Percentiles rank a stretch among this genome's conserved stretches.
Evolutionary conservation across 768 basidiomycete genomes (phyloP).

Genomic region (Pholiota microspora): DNA sequence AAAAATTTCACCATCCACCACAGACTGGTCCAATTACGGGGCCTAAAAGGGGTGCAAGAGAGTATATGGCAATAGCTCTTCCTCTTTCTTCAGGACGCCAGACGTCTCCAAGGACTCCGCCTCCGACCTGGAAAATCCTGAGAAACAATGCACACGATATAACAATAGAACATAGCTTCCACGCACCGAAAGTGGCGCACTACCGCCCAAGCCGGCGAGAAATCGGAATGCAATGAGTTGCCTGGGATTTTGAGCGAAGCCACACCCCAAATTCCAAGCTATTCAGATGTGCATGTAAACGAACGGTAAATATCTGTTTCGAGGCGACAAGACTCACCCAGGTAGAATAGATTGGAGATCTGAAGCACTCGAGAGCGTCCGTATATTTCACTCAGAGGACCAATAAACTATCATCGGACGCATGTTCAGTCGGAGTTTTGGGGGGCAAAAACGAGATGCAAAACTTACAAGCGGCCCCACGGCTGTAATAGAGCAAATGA

Average conservation of each 20-base stretch:
- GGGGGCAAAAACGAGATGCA: too few species aligned
- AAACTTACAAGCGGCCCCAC: constrained; percentile 49
- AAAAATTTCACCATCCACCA: constrained; percentile 47
- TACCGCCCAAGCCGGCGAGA: constrained; percentile 69
- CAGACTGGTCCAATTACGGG: constrained; percentile 63
- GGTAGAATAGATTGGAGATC: constrained; percentile 60
- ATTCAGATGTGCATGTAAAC: constrained; percentile 1
- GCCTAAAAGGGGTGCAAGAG: constrained; percentile 63
- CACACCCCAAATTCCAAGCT: constrained; percentile 65
- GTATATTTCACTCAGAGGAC: constrained; percentile 70
- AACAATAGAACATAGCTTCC: constrained; percentile 30
- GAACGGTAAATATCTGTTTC: background rate
- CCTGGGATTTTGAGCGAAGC: constrained; percentile 55
- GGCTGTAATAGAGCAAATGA: constrained; percentile 30
- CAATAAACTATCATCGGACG: constrained; percentile 48
- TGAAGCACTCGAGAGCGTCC: constrained; percentile 66
- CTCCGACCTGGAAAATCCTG: constrained; percentile 42
- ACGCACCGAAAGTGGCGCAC: constrained; percentile 62
- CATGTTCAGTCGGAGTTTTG: too few species aligned
- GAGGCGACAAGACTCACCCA: constrained; percentile 38
- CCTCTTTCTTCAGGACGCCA: constrained; percentile 64
- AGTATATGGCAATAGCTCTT: constrained; percentile 60
- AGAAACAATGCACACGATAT: background rate
- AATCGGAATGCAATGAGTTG: constrained; percentile 70
- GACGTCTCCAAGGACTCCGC: constrained; percentile 63